Percentiles rank a stretch among this genome's conserved stretches.
phyloP scores from a whole-genome alignment of 169 alveolate species.

The Plasmodium vivax region DNA sequence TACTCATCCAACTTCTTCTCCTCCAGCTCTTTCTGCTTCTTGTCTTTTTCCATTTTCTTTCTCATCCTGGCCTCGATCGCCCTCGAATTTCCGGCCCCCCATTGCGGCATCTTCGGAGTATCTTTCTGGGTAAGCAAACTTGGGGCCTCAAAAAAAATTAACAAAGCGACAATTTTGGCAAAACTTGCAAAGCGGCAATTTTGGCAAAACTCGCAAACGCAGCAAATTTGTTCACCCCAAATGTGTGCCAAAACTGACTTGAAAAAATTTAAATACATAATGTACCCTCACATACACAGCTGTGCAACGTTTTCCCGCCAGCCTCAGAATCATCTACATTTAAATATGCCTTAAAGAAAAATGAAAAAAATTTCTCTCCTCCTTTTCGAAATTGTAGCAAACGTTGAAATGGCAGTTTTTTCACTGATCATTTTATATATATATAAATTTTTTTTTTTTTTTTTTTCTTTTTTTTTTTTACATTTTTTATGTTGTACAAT shows the following conservation, averaged over 20 bases:
- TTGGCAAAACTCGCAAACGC: neutral
- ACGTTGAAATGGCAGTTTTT: neutral
- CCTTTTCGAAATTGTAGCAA: neutral
- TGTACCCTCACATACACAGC: neutral
- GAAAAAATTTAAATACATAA: neutral
- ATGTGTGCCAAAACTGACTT: neutral
- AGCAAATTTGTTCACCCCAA: neutral
- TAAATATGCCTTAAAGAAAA: neutral
- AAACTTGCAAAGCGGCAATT: neutral
- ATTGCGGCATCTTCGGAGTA: slow-evolving; percentile 78
- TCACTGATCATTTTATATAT: neutral
- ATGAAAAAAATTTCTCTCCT: neutral
- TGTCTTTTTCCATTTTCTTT: slow-evolving; percentile 79
- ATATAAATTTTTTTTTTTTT: neutral
- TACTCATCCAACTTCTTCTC: slow-evolving; percentile 77
- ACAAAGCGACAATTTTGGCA: neutral
- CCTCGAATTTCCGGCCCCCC: slow-evolving; percentile 84
- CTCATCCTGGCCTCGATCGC: slow-evolving; percentile 84
- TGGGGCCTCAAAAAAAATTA: neutral
- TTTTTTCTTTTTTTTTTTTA: neutral
- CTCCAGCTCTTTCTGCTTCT: slow-evolving; percentile 78
- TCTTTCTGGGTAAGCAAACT: neutral
- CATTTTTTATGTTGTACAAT: neutral
- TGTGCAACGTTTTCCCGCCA: neutral
- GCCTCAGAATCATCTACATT: neutral